These are phyloP conservation scores for Escallonia rubra DNA, from an alignment of 129 eudicot species.

Conservation along the genomic window DNA sequence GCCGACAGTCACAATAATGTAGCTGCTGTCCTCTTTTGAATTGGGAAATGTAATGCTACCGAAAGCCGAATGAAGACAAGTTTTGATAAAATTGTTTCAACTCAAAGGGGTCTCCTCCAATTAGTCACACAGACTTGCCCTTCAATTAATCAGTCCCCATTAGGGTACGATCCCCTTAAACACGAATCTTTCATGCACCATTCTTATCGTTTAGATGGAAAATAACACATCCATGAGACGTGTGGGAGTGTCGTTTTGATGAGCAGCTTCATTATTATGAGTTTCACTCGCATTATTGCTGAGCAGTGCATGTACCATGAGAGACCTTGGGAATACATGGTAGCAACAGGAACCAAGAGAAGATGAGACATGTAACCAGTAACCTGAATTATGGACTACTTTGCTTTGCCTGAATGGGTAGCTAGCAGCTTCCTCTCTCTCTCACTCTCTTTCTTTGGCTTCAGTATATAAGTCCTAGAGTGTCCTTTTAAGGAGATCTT, in stretches of 20 bases:
- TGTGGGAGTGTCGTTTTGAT: neutral
- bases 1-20: conserved; percentile 43
- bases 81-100: neutral
- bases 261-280: neutral
- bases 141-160: neutral
- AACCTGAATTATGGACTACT: too few species aligned
- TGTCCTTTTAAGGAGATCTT: too few species aligned
- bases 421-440: too few species aligned
- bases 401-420: too few species aligned
- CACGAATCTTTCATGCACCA: neutral
- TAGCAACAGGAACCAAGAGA: too few species aligned
- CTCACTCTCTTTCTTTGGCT: too few species aligned
- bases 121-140: neutral
- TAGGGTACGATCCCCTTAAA: neutral
- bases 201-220: neutral
- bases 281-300: too few species aligned
- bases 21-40: conserved; percentile 24
- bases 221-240: conserved; percentile 1
- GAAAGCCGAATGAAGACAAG: conserved; percentile 3
- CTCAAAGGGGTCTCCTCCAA: neutral
- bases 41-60: conserved; percentile 1
- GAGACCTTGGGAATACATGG: too few species aligned
- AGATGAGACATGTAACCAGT: too few species aligned
- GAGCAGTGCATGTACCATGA: too few species aligned
- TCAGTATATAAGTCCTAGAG: too few species aligned